Evolutionary conservation across 768 basidiomycete species (phyloP), one percentile per base, ranked within the genome.

Genomic region (Wakefieldia striispora): DNA sequence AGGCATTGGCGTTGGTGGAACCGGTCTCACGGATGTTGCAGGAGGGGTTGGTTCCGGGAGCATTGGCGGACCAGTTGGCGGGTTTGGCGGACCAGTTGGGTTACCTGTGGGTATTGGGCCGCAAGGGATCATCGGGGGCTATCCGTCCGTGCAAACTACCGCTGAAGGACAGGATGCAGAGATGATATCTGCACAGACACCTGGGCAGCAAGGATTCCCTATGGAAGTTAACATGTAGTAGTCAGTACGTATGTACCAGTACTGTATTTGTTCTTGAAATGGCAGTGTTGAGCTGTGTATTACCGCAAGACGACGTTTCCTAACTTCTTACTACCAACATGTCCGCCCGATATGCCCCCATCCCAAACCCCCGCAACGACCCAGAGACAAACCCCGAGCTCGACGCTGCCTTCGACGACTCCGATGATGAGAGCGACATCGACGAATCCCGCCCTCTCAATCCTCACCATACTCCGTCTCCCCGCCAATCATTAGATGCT

Each of bases 381-480:
- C 71, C 68, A 40, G 70, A 75, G 47, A 65, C 73, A 9, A 70
- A 74, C 40, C 64, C 76, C 50, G 86, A 92, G 72, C 83, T 94
- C 80, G 86, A 93, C 62, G 90, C 90, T 20, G 91, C 92, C 2
- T 94, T 94, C 57, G 84, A 85, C 64, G 86, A 88, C 57, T 79
- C 82, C 4, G 89, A 90, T 47, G 84, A 84, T 53, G 83, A 87
- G 40, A 81, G 81, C 50, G 72, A 73, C 19, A 1, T 39, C 24
- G 70, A 76, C 51, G 69, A 78, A 45, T 75, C 76, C 17, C 78
- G 70, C 29, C 84, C 81, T 42, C 62, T 83, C 55, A 78, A 78
- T 55, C 77, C 78, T 31, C 53, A 50, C 23, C 41, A 50, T 9
- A 55, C 70, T 10, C 65, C 69, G 11, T 71, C 57, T 12, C 27